Conservation (phyloP, 2,329 filamentous ascomycete species). For the Talaromyces piceae region DNA sequence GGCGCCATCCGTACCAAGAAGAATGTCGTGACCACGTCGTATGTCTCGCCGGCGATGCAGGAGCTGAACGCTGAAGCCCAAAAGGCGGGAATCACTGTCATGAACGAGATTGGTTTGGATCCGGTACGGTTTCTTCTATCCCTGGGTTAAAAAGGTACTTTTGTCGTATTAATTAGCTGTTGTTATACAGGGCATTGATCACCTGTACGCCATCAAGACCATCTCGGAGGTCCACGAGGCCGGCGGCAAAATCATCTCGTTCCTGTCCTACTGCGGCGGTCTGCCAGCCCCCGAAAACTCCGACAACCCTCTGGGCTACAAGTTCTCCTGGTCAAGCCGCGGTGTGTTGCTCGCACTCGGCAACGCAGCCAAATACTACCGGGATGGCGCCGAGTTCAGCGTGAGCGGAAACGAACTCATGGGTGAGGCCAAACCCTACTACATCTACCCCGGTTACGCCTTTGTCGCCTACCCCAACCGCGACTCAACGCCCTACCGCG, state of each 20-base stretch:
- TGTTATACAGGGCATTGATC: constrained; percentile 29
- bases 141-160: no score
- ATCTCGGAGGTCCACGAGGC: constrained; percentile 72
- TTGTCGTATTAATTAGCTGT: background rate
- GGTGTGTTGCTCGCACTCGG: constrained; percentile 81
- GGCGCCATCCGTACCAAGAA: constrained; percentile 89
- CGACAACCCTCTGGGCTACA: constrained; percentile 88
- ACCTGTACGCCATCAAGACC: constrained; percentile 72
- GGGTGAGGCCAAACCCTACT: constrained; percentile 80
- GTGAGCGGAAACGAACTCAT: constrained; percentile 66
- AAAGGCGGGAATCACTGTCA: constrained; percentile 88
- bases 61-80: constrained; percentile 78
- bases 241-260: constrained; percentile 76
- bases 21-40: constrained; percentile 90
- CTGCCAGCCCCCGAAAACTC: constrained; percentile 62
- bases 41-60: constrained; percentile 86
- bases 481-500: constrained; percentile 78
- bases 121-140: constrained; percentile 17
- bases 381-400: constrained; percentile 67
- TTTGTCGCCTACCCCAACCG: constrained; percentile 93
- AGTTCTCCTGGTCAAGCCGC: constrained; percentile 74
- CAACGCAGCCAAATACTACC: constrained; percentile 76
- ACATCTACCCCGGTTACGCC: constrained; percentile 79
- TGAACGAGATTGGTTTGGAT: constrained; percentile 84
- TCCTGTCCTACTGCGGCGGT: constrained; percentile 80